phyloP scores from a whole-genome alignment of 192 early-diverging fungal species.

The Coemansia sp. region DNA sequence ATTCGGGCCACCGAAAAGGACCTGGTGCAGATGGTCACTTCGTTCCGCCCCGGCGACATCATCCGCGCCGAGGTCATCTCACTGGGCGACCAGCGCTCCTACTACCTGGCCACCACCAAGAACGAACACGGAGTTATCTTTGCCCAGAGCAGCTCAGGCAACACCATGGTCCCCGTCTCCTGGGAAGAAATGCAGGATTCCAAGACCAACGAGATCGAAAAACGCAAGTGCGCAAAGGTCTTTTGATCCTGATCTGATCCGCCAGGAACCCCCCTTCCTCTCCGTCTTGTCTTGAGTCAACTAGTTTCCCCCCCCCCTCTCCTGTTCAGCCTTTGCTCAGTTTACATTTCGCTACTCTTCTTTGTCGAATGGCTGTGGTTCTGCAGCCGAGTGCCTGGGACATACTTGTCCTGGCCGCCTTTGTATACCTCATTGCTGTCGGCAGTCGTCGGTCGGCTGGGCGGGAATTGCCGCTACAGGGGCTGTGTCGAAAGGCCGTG shows the following conservation, averaged over 20 bases:
- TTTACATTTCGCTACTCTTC: no score
- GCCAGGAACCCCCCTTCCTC: no score
- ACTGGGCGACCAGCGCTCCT: conserved; percentile 86
- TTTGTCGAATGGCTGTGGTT: background rate
- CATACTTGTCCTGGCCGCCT: background rate
- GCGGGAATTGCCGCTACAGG: background rate
- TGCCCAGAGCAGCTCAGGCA: conserved; percentile 76
- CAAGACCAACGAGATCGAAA: conserved; percentile 76
- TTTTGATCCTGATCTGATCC: no score
- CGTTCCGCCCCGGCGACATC: conserved; percentile 92
- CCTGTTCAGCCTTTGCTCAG: no score
- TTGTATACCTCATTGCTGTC: conserved; percentile 4
- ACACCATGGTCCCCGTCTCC: conserved; percentile 86
- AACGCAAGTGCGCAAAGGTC: conserved; percentile 94
- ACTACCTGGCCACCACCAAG: conserved; percentile 84
- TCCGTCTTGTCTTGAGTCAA: no score
- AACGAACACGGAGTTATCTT: conserved; percentile 95
- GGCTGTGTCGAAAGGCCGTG: background rate
- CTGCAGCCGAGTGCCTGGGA: background rate
- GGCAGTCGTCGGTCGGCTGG: background rate
- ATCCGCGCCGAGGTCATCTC: conserved; percentile 81
- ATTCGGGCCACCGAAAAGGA: conserved; percentile 93
- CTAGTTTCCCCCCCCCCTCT: no score
- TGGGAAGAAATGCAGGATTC: conserved; percentile 99
- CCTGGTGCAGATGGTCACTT: conserved; percentile 83